Evolutionary conservation across 441 rosid genomes (phyloP).

Genomic region (Arabidopsis lyrata): DNA sequence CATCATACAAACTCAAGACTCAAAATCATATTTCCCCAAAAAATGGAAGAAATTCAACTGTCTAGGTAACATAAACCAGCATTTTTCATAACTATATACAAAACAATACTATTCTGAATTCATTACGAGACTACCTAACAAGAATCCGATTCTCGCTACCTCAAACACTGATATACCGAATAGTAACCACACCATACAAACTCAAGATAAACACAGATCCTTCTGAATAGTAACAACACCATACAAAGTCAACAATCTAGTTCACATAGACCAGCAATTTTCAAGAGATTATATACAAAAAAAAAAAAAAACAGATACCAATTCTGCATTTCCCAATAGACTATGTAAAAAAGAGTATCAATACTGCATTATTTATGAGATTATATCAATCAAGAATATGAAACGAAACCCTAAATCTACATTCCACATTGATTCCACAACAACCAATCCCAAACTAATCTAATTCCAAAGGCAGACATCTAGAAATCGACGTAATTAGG

Average conservation of each 20-base stretch:
- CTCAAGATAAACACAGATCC: background rate
- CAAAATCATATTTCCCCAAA: background rate
- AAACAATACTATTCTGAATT: background rate
- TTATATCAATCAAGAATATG: background rate
- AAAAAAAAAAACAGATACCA: background rate
- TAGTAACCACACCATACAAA: background rate
- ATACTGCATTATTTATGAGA: background rate
- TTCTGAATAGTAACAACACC: no score
- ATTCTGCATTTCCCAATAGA: background rate
- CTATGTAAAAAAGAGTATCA: background rate
- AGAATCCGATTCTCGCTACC: background rate
- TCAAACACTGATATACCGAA: background rate
- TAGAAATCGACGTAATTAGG: background rate
- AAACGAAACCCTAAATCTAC: constrained; percentile 35
- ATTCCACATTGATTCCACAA: constrained; percentile 20
- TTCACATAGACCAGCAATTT: background rate
- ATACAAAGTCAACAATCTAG: background rate
- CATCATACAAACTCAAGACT: background rate
- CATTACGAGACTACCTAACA: background rate
- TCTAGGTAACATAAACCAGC: no score
- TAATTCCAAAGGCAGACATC: constrained; percentile 9
- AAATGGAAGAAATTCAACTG: background rate
- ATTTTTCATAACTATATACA: background rate
- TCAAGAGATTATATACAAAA: background rate
- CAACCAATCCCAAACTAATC: constrained; percentile 8